Evolutionary conservation across 495 filamentous ascomycete species (phyloP).

Genomic region (Penicillium alfredii): DNA sequence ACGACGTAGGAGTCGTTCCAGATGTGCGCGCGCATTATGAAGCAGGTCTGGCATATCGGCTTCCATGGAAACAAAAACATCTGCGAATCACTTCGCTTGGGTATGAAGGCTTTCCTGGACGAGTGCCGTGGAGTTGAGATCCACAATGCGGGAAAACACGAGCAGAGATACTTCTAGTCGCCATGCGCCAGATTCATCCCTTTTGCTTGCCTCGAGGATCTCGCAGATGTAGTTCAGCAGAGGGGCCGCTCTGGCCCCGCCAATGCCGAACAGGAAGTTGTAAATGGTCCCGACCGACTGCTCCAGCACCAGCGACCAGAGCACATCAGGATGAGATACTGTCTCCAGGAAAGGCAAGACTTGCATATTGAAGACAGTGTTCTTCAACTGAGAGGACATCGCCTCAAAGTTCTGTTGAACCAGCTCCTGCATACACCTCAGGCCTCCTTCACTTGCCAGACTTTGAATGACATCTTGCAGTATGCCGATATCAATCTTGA

Average conservation of each 20-base stretch:
- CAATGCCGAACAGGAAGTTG: slow-evolving; percentile 48
- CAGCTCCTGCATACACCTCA: slow-evolving; percentile 21
- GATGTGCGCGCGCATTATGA: not conserved
- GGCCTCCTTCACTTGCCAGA: slow-evolving; percentile 24
- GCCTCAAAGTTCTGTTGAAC: slow-evolving; percentile 17
- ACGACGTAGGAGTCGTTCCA: slow-evolving; percentile 4
- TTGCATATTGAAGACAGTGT: slow-evolving; percentile 26
- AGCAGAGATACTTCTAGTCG: slow-evolving; percentile 8
- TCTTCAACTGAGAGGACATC: slow-evolving; percentile 16
- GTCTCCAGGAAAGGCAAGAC: slow-evolving; percentile 48
- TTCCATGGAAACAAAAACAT: not conserved
- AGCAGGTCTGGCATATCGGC: not conserved
- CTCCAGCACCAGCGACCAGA: slow-evolving; percentile 50
- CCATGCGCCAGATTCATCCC: slow-evolving; percentile 2
- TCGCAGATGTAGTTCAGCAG: slow-evolving; percentile 34
- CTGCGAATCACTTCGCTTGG: slow-evolving; percentile 5
- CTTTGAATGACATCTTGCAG: slow-evolving; percentile 25
- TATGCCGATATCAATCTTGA: slow-evolving; percentile 17
- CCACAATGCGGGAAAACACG: slow-evolving; percentile 10
- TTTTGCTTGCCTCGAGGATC: slow-evolving; percentile 2
- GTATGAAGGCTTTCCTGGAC: slow-evolving; percentile 9
- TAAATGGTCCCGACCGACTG: slow-evolving; percentile 51
- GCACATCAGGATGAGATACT: slow-evolving; percentile 46
- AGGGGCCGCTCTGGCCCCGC: slow-evolving; percentile 38
- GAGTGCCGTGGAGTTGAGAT: slow-evolving; percentile 15